Evolutionary conservation across 495 filamentous ascomycete species (phyloP).

Genomic region (Podospora pseudopauciseta): DNA sequence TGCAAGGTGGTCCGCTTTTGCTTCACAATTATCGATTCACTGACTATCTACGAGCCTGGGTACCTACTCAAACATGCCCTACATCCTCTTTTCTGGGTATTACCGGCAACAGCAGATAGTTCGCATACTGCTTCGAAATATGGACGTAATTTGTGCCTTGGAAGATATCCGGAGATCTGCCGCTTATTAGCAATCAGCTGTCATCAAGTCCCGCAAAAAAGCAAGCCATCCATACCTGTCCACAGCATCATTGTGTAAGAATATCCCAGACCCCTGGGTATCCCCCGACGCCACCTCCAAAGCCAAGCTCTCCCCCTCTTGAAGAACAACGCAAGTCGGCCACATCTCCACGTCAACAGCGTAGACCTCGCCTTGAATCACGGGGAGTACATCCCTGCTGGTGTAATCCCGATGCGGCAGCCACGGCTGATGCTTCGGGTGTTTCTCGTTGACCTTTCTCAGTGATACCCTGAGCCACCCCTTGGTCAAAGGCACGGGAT

Average conservation of each 20-base stretch:
- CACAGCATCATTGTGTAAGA: constrained; percentile 48
- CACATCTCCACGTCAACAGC: constrained; percentile 63
- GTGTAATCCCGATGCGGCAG: constrained; percentile 60
- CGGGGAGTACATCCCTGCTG: constrained; percentile 52
- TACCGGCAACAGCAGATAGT: constrained; percentile 55
- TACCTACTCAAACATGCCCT: too few species aligned
- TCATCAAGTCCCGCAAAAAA: neutral
- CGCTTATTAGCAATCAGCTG: neutral
- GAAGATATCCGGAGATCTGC: constrained; percentile 10
- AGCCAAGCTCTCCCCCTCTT: constrained; percentile 49
- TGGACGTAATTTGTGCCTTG: constrained; percentile 48
- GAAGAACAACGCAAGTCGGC: constrained; percentile 65
- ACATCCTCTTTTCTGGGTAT: constrained; percentile 37
- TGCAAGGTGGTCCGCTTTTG: neutral
- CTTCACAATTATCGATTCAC: neutral
- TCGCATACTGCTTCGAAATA: constrained; percentile 48
- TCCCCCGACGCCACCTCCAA: constrained; percentile 59
- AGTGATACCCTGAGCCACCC: constrained; percentile 57
- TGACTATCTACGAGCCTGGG: too few species aligned
- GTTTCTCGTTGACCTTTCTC: constrained; percentile 48
- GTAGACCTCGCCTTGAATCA: constrained; percentile 56
- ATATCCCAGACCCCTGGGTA: constrained; percentile 59
- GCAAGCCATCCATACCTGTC: constrained; percentile 27
- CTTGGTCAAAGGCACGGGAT: constrained; percentile 49
- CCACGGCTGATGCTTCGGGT: constrained; percentile 45